Percentiles rank a stretch among this genome's conserved stretches.
Conservation (phyloP, 1,139 yeast species). For the Magnusiomyces fungicola region DNA sequence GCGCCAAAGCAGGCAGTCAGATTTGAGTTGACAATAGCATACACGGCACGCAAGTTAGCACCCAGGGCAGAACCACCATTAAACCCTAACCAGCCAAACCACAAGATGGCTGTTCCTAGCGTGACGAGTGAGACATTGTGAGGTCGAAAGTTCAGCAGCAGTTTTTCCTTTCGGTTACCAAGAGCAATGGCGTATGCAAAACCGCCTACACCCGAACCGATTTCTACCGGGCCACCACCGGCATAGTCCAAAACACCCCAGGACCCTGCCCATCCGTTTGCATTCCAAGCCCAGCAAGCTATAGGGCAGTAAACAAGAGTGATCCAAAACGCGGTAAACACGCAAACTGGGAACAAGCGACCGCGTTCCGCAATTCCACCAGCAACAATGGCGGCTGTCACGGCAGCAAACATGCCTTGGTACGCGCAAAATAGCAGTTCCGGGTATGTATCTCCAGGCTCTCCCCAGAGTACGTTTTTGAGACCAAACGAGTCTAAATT, state of each 20-base stretch:
- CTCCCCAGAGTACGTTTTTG: constrained; percentile 55
- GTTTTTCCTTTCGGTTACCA: constrained; percentile 76
- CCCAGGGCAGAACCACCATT: constrained; percentile 65
- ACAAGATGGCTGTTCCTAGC: constrained; percentile 61
- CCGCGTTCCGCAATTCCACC: constrained; percentile 98
- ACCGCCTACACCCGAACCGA: constrained; percentile 84
- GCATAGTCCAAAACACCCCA: constrained; percentile 96
- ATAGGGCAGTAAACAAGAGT: constrained; percentile 90
- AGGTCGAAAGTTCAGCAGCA: constrained; percentile 85
- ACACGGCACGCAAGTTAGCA: constrained; percentile 60
- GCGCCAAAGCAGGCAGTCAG: constrained; percentile 88
- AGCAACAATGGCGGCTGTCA: constrained; percentile 82
- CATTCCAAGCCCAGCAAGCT: constrained; percentile 91
- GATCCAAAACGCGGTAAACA: constrained; percentile 80
- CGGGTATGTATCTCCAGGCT: constrained; percentile 50
- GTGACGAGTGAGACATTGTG: constrained; percentile 87
- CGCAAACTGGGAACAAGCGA: constrained; percentile 73
- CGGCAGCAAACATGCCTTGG: constrained; percentile 87
- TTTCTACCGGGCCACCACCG: constrained; percentile 97
- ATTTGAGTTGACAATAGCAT: constrained; percentile 88
- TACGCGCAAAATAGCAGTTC: constrained; percentile 78
- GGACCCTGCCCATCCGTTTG: constrained; percentile 81
- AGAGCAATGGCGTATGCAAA: constrained; percentile 76
- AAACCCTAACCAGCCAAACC: constrained; percentile 74
- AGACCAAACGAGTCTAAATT: constrained; percentile 77